Base-by-base conservation (phyloP, 805 yeast species). In the Kazachstania taianensis region DNA sequence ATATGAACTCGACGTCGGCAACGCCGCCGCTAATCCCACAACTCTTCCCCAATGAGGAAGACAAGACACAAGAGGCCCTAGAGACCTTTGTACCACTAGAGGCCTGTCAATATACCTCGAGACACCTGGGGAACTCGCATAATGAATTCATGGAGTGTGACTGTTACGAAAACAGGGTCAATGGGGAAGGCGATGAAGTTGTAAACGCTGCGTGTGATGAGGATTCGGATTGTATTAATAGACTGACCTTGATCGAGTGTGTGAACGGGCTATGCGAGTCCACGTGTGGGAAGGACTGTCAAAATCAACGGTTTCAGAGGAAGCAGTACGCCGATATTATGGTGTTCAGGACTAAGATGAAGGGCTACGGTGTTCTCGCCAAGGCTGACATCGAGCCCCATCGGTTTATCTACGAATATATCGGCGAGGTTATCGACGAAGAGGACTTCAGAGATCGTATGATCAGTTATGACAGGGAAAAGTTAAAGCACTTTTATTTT, bases 231-330 rank as follows among this genome's bases (percentile, higher is more conserved):
- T 89, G 98, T 70, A 86, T 92, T 49, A 89, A 89, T 59, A 64
- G 97, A 35, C 71, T 86, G 35, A 92, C 97, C 0, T 81, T 86
- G 27, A 86, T 89, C 33, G 98, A 89, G 59, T 89, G 98, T 70
- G 71, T 77, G 2, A 73, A 79, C 51, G 81, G 68, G 14, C 65
- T 69, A 33, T 73, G 83, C 50, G 61, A 68, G 12, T 40, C 60
- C 5, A 38, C 46, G 10, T 89, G 97, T 59, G 94, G 95, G 22
- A 65, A 67, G 20, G 66, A 71, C 49, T 89, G 98, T 62, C 76
- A 70, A 43, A 89, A 89, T 56, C 96, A 86, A 56, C 62, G 97
- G 39, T 89, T 89, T 55, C 98, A 92, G 58, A 70, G 67, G 36
- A 66, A 67, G 39, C 72, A 79, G 55, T 83, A 80, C 55, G 82